Conservation (phyloP, 768 basidiomycete species). For the Asterophora lycoperdoides region DNA sequence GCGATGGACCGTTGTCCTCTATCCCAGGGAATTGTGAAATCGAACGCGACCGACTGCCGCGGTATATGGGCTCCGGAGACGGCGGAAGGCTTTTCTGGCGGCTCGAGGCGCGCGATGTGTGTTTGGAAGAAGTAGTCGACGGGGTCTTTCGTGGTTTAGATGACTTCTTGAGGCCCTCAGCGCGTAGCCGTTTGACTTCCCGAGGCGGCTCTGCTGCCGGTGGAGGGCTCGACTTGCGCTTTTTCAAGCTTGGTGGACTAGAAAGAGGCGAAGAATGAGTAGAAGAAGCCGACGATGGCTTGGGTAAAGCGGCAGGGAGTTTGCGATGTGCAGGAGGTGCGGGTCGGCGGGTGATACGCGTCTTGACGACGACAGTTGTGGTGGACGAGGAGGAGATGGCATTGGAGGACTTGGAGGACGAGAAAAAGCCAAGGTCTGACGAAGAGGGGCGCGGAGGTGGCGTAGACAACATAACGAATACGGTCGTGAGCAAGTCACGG, state of each 20-base stretch:
- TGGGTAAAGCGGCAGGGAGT: slow-evolving; percentile 4
- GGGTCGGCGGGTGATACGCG: slow-evolving; percentile 27
- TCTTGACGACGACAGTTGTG: slow-evolving; percentile 25
- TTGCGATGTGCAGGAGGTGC: slow-evolving; percentile 16
- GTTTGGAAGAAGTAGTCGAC: slow-evolving; percentile 29
- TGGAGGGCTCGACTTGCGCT: slow-evolving; percentile 30
- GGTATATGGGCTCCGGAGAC: slow-evolving; percentile 54
- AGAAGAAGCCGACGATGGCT: slow-evolving; percentile 17
- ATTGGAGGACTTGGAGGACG: slow-evolving; percentile 25
- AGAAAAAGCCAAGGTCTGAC: slow-evolving; percentile 30
- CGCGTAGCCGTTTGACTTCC: slow-evolving; percentile 37
- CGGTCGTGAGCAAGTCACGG: too few species aligned
- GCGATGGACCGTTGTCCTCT: slow-evolving; percentile 32
- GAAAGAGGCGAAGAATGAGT: slow-evolving; percentile 27
- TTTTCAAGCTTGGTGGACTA: slow-evolving; percentile 24
- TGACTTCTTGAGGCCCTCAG: slow-evolving; percentile 14
- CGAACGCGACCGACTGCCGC: slow-evolving; percentile 61
- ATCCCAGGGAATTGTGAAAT: slow-evolving; percentile 46
- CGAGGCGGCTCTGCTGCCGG: slow-evolving; percentile 25
- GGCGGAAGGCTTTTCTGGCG: slow-evolving; percentile 36
- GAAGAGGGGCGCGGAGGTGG: slow-evolving; percentile 19
- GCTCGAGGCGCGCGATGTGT: slow-evolving; percentile 41
- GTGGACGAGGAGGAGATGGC: slow-evolving; percentile 27
- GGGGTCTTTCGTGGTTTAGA: slow-evolving; percentile 32
- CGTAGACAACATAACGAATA: slow-evolving; percentile 17